Conservation (phyloP, 345 rosid species). For the Citrus maxima region DNA sequence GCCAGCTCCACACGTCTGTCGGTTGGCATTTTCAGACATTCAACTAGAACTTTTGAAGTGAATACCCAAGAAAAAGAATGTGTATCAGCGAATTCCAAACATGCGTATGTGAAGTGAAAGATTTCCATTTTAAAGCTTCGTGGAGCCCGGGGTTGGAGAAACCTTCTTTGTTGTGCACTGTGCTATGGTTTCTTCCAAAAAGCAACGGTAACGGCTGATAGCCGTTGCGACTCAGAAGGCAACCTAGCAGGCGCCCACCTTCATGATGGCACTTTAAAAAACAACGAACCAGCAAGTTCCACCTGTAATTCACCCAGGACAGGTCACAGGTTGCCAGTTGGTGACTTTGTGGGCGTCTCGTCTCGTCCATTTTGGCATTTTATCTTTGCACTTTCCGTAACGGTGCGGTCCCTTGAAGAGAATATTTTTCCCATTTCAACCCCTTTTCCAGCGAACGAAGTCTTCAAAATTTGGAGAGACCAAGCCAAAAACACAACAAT, state of each 20-base stretch:
- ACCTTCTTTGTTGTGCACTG: no score
- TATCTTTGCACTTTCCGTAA: conserved; percentile 1
- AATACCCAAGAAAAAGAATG: no score
- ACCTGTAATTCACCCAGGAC: neutral
- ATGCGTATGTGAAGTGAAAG: no score
- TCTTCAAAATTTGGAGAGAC: neutral
- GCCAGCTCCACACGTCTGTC: no score
- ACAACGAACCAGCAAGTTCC: neutral
- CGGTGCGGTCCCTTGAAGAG: neutral
- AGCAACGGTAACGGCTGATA: neutral
- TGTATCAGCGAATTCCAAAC: neutral
- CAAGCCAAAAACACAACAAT: neutral
- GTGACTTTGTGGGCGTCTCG: neutral
- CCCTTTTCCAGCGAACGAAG: neutral
- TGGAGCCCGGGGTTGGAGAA: no score
- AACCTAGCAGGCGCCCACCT: neutral
- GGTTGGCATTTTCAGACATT: neutral
- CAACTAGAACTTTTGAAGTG: no score
- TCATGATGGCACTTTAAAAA: neutral
- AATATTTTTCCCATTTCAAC: neutral
- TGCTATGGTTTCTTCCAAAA: no score
- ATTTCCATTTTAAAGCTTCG: no score
- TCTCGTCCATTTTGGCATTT: neutral
- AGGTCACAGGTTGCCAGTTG: neutral
- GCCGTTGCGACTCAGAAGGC: neutral